Evolutionary conservation across 2,329 filamentous ascomycete species (phyloP).

Genomic region (Mollisia scopiformis): DNA sequence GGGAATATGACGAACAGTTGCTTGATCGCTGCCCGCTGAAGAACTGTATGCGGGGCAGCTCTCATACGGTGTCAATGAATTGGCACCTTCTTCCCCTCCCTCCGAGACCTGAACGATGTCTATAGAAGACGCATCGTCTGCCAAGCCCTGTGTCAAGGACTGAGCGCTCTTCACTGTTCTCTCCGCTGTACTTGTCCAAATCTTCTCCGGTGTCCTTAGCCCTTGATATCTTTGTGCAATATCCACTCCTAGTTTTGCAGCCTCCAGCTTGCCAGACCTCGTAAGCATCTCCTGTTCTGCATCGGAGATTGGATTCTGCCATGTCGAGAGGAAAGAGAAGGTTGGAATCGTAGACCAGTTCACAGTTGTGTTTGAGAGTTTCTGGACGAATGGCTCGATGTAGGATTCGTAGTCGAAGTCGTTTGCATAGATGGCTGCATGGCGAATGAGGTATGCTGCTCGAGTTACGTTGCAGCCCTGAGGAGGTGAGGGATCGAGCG

Average conservation of each 20-base stretch:
- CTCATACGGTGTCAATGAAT: conserved; percentile 57
- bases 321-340: conserved; percentile 32
- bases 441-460: conserved; percentile 51
- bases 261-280: conserved; percentile 29
- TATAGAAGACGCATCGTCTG: conserved; percentile 45
- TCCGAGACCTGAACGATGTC: conserved; percentile 48
- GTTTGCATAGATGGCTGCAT: conserved; percentile 54
- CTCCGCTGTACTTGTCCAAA: conserved; percentile 56
- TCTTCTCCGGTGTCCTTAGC: conserved; percentile 48
- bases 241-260: conserved; percentile 32
- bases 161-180: conserved; percentile 51
- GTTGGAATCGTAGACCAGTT: conserved; percentile 45
- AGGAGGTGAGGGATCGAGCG: conserved; percentile 48
- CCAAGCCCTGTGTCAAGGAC: conserved; percentile 50
- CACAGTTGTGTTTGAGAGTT: conserved; percentile 50
- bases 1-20: conserved; percentile 32
- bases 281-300: conserved; percentile 33
- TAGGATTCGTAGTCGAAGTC: conserved; percentile 55
- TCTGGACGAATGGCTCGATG: conserved; percentile 52
- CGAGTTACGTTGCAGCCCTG: conserved; percentile 54
- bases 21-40: conserved; percentile 50
- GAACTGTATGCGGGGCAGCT: conserved; percentile 55
- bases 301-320: conserved; percentile 31
- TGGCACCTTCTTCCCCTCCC: conserved; percentile 49
- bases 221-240: conserved; percentile 34